Base-by-base conservation (phyloP, 257 asterid genomes). In the Forsythia suspensa region DNA sequence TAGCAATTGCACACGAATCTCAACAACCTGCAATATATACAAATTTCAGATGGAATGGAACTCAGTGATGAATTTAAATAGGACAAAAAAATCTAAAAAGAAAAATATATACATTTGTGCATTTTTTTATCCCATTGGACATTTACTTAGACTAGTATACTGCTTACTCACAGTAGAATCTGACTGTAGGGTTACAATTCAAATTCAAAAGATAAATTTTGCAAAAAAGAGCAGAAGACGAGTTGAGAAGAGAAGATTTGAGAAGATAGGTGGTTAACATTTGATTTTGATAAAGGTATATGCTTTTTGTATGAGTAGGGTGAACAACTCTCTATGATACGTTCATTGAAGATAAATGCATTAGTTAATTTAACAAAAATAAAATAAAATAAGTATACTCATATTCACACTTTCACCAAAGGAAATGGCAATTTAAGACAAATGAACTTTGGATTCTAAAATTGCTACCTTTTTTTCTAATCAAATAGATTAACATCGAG, bases 1-100 rank as follows among this genome's bases (percentile, higher is more conserved):
- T 77, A 95, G 94, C 84, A 95, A 81, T 20, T 91, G 87, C 63
- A 91, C 90, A 46, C 96, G 96, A 78, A 84, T 90, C 89, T 95
- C 99, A 77, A 94, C 92, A 71, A 93, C 97, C 99, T 95, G 98
- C 73, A 77, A 79, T 59, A 71, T n/a, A 61, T 16, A 63, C 80
- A 70, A 38, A 11, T n/a, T 21, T 39, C 42, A 67, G 21, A 61
- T 57, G 44, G 18, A 18, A 52, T 24, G 18, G 46, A 76, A 55
- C 8, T 39, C 24, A 66, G 21, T 42, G n/a, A 65, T 29, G 73
- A 70, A 75, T 37, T 46, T 16, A 3, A 77, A 77, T 75, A 63
- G 39, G 0, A 63, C 9, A 61, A 8, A 24, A 61, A 61, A 8
- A 21, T 7, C 9, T 1, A 18, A 57, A 0, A n/a, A 55, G 59